phyloP scores from a whole-genome alignment of 371 early-diverging fungal species.

The Fennellomyces sp. region DNA sequence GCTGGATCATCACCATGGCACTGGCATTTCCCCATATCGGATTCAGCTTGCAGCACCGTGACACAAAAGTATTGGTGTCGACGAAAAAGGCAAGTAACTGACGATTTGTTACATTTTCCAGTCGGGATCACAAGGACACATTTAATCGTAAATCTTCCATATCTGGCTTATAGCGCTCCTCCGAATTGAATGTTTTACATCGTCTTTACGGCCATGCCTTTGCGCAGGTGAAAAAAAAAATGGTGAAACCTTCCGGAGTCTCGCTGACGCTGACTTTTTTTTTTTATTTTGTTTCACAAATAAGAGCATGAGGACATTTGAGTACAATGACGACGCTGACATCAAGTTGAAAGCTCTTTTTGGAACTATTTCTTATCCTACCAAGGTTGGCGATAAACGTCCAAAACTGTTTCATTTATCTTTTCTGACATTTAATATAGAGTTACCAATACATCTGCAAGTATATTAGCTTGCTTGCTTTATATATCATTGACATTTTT shows the following conservation, averaged over 20 bases:
- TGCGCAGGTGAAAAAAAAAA: conserved; percentile 6
- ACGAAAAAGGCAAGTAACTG: conserved; percentile 44
- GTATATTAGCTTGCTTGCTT: not conserved
- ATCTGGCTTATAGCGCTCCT: conserved; percentile 7
- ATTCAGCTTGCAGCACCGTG: conserved; percentile 51
- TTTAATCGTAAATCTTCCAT: not conserved
- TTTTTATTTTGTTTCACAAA: not conserved
- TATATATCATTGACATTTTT: not conserved
- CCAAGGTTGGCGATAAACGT: conserved; percentile 51
- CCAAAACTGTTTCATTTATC: too few species aligned
- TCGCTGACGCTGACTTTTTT: not conserved
- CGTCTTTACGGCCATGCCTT: conserved; percentile 15
- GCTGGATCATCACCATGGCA: conserved; percentile 50
- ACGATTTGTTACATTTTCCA: not conserved
- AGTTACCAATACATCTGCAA: conserved; percentile 51
- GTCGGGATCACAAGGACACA: not conserved
- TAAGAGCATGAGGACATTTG: conserved; percentile 29
- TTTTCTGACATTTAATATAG: conserved; percentile 20
- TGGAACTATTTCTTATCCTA: conserved; percentile 43
- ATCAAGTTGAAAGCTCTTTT: conserved; percentile 39
- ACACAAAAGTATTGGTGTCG: conserved; percentile 35
- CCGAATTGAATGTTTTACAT: conserved; percentile 6
- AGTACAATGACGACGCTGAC: conserved; percentile 20
- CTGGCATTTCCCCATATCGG: conserved; percentile 48
- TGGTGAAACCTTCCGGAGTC: not conserved